Percentiles rank a stretch among this genome's conserved stretches.
Conservation (phyloP, 2,329 filamentous ascomycete genomes). For the Stemphylium beticola region DNA sequence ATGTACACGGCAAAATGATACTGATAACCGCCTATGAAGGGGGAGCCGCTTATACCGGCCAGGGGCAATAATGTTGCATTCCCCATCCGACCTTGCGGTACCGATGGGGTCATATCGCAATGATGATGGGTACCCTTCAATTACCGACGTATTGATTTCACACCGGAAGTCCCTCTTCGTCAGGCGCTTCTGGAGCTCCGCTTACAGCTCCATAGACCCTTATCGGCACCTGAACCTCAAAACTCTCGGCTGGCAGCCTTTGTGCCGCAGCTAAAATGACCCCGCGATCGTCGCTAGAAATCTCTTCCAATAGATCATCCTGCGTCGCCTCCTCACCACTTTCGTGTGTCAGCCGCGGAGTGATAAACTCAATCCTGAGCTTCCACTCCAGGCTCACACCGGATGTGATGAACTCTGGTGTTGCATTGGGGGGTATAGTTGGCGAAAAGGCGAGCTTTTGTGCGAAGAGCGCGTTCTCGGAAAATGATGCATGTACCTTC, state of each 20-base stretch:
- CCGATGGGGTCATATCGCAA: neutral
- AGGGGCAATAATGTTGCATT: too few relatives aligned
- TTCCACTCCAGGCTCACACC: slow-evolving; percentile 89
- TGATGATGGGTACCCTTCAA: too few relatives aligned
- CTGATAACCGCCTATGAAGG: too few relatives aligned
- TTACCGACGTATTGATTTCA: slow-evolving; percentile 16
- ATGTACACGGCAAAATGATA: neutral
- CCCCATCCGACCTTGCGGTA: neutral
- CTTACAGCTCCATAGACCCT: slow-evolving; percentile 72
- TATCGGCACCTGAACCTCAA: slow-evolving; percentile 85
- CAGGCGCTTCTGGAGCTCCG: slow-evolving; percentile 42
- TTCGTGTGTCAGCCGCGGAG: slow-evolving; percentile 62
- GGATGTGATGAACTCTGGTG: slow-evolving; percentile 90
- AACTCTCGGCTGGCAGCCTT: slow-evolving; percentile 82
- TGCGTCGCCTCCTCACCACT: slow-evolving; percentile 38
- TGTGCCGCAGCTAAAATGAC: slow-evolving; percentile 79
- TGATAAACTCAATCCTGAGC: slow-evolving; percentile 90
- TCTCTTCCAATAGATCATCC: slow-evolving; percentile 72
- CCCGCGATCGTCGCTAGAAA: slow-evolving; percentile 79
- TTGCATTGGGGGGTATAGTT: slow-evolving; percentile 81
- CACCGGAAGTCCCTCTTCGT: slow-evolving; percentile 43
- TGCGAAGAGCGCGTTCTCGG: slow-evolving; percentile 83
- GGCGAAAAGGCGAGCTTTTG: slow-evolving; percentile 80
- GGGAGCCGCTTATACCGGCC: too few relatives aligned
- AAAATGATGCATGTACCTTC: slow-evolving; percentile 76